A percentile compares a stretch with the other conserved stretches of the same genome.
Evolutionary conservation across 768 basidiomycete genomes (phyloP).

Genomic region (Candolleomyces aberdarensis): DNA sequence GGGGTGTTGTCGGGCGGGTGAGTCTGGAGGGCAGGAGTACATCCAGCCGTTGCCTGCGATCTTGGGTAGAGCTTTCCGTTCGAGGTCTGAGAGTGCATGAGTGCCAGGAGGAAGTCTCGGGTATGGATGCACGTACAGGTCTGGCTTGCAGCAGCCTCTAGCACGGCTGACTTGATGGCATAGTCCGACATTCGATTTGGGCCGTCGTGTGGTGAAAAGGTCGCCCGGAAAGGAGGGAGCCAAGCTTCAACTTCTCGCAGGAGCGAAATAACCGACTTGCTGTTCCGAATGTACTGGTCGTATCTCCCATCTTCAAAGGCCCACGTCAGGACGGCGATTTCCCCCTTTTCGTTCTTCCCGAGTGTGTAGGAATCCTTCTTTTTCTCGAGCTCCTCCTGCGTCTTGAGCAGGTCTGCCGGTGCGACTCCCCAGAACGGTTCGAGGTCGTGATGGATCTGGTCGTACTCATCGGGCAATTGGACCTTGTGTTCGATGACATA

Average conservation of each 20-base stretch:
- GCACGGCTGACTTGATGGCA: conserved; percentile 23
- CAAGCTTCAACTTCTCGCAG: conserved; percentile 35
- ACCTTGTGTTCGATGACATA: conserved; percentile 67
- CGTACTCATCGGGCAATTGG: conserved; percentile 86
- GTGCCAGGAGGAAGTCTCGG: neutral
- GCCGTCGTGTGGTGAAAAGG: conserved; percentile 41
- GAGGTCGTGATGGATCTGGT: conserved; percentile 67
- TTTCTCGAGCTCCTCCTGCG: conserved; percentile 33
- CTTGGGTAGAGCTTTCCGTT: conserved; percentile 29
- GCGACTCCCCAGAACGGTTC: conserved; percentile 79
- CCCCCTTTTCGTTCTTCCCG: conserved; percentile 29
- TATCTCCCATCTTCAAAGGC: conserved; percentile 34
- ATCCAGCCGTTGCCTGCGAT: conserved; percentile 32
- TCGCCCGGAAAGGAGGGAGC: conserved; percentile 45
- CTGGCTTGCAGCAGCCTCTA: conserved; percentile 24
- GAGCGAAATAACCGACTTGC: conserved; percentile 30
- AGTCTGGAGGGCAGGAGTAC: conserved; percentile 37
- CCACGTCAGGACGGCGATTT: conserved; percentile 29
- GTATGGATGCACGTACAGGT: conserved; percentile 20
- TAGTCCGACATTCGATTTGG: conserved; percentile 38
- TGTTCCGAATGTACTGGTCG: conserved; percentile 30
- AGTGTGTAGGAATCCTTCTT: conserved; percentile 41
- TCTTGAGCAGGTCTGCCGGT: conserved; percentile 35
- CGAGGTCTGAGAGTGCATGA: conserved; percentile 19
- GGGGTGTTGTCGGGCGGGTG: conserved; percentile 31